Evolutionary conservation across 2,329 filamentous ascomycete genomes (phyloP).

Genomic region (Trichophyton benhamiae): DNA sequence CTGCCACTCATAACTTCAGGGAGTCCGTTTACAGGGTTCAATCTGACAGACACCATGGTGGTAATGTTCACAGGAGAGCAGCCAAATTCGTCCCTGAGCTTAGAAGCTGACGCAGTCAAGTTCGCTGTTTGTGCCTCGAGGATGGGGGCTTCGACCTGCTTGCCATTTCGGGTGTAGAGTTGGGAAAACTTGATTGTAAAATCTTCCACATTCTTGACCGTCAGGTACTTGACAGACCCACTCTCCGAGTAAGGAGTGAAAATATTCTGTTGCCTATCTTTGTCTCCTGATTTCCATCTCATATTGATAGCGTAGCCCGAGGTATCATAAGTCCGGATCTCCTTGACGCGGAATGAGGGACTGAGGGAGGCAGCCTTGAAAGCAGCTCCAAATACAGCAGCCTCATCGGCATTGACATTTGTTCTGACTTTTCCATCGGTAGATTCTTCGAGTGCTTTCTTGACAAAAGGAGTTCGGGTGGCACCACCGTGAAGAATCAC

Average conservation of each 20-base stretch:
- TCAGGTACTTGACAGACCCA: slow-evolving; percentile 70
- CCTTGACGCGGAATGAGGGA: slow-evolving; percentile 94
- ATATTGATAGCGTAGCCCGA: slow-evolving; percentile 62
- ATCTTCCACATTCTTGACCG: slow-evolving; percentile 70
- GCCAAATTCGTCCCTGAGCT: slow-evolving; percentile 64
- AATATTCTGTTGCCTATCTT: slow-evolving; percentile 65
- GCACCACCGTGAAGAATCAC: slow-evolving; percentile 88
- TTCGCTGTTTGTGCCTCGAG: slow-evolving; percentile 65
- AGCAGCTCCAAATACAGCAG: slow-evolving; percentile 87
- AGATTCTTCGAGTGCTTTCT: slow-evolving; percentile 69
- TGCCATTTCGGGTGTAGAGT: slow-evolving; percentile 41
- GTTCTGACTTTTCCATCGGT: slow-evolving; percentile 67
- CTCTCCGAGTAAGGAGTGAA: slow-evolving; percentile 67
- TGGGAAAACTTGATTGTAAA: slow-evolving; percentile 73
- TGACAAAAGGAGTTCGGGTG: slow-evolving; percentile 84
- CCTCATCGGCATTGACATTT: slow-evolving; percentile 95
- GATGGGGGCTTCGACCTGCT: slow-evolving; percentile 46
- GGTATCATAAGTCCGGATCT: slow-evolving; percentile 73
- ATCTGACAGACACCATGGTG: slow-evolving; percentile 64
- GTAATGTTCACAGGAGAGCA: slow-evolving; percentile 66
- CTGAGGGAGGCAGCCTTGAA: slow-evolving; percentile 89
- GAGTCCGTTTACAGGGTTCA: slow-evolving; percentile 62
- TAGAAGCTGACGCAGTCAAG: slow-evolving; percentile 66
- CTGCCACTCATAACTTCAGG: slow-evolving; percentile 64
- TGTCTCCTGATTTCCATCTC: slow-evolving; percentile 60